Evolutionary conservation across 106 monocot species (phyloP).

Genomic region (Platanthera zijinensis): DNA sequence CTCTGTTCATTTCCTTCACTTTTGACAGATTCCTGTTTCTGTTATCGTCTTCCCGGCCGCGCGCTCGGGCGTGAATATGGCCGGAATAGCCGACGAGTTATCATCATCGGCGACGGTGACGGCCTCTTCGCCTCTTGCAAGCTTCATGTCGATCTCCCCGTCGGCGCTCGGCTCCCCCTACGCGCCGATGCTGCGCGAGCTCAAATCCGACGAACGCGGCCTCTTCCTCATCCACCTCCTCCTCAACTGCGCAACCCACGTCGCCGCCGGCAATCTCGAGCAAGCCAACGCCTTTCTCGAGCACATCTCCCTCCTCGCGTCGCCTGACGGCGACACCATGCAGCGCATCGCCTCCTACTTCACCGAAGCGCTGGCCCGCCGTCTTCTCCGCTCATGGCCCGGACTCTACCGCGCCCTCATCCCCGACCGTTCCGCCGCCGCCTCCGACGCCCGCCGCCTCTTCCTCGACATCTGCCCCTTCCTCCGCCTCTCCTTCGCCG

Average conservation of each 20-base stretch:
- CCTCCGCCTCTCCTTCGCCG: constrained; percentile 30
- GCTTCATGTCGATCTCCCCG: constrained; percentile 17
- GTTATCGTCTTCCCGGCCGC: neutral
- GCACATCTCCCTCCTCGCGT: constrained; percentile 29
- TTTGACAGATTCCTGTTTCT: neutral
- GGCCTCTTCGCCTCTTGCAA: constrained; percentile 22
- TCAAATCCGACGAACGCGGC: constrained; percentile 27
- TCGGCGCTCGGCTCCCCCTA: neutral
- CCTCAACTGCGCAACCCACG: constrained; percentile 29
- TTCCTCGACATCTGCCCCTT: constrained; percentile 51
- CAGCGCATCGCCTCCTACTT: constrained; percentile 41
- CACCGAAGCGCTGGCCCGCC: constrained; percentile 40
- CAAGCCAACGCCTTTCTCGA: constrained; percentile 36
- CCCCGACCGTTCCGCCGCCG: constrained; percentile 5
- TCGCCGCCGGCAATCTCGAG: constrained; percentile 27
- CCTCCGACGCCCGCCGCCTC: constrained; percentile 15
- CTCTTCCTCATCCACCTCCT: constrained; percentile 38
- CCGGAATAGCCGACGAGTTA: constrained; percentile 6
- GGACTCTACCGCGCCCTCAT: constrained; percentile 31
- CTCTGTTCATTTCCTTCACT: neutral
- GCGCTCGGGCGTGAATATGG: neutral
- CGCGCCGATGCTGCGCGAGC: constrained; percentile 11
- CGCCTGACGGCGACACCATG: constrained; percentile 29
- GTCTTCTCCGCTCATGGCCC: constrained; percentile 27
- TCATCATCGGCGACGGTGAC: constrained; percentile 18